Evolutionary conservation across 2,329 filamentous ascomycete genomes (phyloP), one percentile per base, ranked within the genome.

Genomic region (Xylariaceae sp.): DNA sequence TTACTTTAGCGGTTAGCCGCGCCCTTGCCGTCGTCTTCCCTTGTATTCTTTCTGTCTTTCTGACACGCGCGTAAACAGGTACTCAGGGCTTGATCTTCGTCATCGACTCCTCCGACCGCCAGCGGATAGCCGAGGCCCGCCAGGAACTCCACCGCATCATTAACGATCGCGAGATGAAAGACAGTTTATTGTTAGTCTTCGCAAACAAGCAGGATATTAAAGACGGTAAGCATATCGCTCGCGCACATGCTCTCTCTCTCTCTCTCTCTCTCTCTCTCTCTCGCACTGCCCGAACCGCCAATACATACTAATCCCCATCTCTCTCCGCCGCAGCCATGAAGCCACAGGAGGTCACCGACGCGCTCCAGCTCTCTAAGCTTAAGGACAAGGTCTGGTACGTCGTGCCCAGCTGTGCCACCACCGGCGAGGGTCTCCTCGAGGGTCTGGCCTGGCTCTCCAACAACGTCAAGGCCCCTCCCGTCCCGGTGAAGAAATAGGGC

Each of bases 81-180:
- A 97, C 94, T 56, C 94, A 97, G 78, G 94, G 92, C 68, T 83
- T 99, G 66, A 96, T 99, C 76, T 99, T 97, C 78, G 94, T 99
- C 64, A 90, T 99, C 68, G 94, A 99, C 77, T 95, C 89, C 59
- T 94, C 89, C 67, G 94, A 97, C 74, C 88, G 86, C 61, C 85
- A 84, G 65, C 88, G 94, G 71, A 90, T 99, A 73, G 89, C 94
- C 53, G 94, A 97, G 76, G 94, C 94, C 53, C 84, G 87, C 66
- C 88, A 90, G 71, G 94, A 99, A 74, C 80, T 99, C 62, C 91
- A 96, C 77, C 88, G 92, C 69, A 97, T 97, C 75, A 90, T 97
- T 76, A 94, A 95, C 74, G 94, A 97, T 72, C 86, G 92, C 61
- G 94, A 99, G 80, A 92, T 97, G 85, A 92, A 94, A 76, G 92